Base-by-base conservation (phyloP, 2,329 filamentous ascomycete species). In the Cladosporium sp. region DNA sequence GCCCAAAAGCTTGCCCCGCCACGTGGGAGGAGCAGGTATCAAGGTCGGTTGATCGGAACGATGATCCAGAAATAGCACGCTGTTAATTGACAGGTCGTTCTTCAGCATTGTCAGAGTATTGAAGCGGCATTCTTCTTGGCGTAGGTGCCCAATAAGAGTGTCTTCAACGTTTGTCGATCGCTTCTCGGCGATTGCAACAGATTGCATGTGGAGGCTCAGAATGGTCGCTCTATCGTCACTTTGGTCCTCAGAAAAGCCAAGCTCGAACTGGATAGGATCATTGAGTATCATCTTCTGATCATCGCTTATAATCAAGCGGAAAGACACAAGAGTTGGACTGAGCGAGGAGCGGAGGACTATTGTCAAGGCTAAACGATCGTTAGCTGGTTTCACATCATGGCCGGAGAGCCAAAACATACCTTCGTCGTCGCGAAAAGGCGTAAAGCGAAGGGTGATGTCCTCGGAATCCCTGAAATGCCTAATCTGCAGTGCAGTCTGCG, bases 381-480 rank as follows among this genome's bases (percentile, higher is more conserved):
- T 22, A 55, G 51, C 28, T 5, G 72, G 73, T 5, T 66, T 57
- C n/a, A 71, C 72, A 5, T 70, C 57, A 12, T 73, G 59, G 25
- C 6, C 14, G 5, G 30, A 34, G 20, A 17, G 22, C 15, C 14
- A 7, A n/a, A 11, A 8, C 7, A 4, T 15, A 77, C 74, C 69
- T 50, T 73, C 63, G 5, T 72, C 69, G 20, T 68, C 64, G 3
- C 61, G 58, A 22, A 62, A 67, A 2, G 70, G 50, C 37, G 62
- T 63, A 14, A 78, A 58, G 19, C 72, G 73, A 34, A 86, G 68
- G 30, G 78, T 82, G 9, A 75, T 75, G 65, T 86, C 83, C 56
- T 82, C 78, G 0, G 73, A 64, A 58, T 81, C 76, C 43, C 80
- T 75, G 65, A 80, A 85, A 71, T 87, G 84, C 47, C 73, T 73